Evolutionary conservation across 441 rosid genomes (phyloP).

Genomic region (Adansonia madagascariensis): DNA sequence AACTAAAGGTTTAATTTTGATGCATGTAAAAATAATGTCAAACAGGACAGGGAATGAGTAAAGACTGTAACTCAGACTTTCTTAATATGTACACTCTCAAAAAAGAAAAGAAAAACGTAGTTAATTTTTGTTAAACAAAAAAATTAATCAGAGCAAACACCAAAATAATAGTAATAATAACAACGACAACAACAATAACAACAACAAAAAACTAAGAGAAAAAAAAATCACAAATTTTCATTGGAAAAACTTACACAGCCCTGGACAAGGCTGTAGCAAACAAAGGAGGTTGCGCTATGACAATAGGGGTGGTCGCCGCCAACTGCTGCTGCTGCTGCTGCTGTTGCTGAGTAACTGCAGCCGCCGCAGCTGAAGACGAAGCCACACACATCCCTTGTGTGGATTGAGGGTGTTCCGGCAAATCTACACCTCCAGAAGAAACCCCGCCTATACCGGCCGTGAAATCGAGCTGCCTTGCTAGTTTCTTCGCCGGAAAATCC

Average conservation of each 20-base stretch:
- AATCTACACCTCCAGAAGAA: slow-evolving; percentile 36
- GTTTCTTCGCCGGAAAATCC: slow-evolving; percentile 64
- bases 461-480: slow-evolving; percentile 87
- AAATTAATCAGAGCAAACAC: not conserved
- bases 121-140: not conserved
- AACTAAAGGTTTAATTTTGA: not conserved
- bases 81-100: slow-evolving; percentile 15
- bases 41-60: not conserved
- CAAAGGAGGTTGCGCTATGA: not conserved
- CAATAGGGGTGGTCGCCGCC: slow-evolving; percentile 32
- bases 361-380: slow-evolving; percentile 38
- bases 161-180: not conserved
- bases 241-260: slow-evolving; percentile 54
- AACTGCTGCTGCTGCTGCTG: slow-evolving; percentile 31
- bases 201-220: not conserved
- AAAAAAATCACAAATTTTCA: slow-evolving; percentile 9
- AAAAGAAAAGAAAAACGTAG: not conserved
- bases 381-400: slow-evolving; percentile 34
- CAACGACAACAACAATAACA: slow-evolving; percentile 6
- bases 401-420: slow-evolving; percentile 63
- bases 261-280: slow-evolving; percentile 41
- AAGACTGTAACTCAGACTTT: not conserved
- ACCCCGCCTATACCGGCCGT: slow-evolving; percentile 41
- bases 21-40: not conserved
- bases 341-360: slow-evolving; percentile 27